A percentile compares a stretch with the other conserved stretches of the same genome.
Conservation (phyloP, 2,329 filamentous ascomycete species). For the Penicillium olsonii region DNA sequence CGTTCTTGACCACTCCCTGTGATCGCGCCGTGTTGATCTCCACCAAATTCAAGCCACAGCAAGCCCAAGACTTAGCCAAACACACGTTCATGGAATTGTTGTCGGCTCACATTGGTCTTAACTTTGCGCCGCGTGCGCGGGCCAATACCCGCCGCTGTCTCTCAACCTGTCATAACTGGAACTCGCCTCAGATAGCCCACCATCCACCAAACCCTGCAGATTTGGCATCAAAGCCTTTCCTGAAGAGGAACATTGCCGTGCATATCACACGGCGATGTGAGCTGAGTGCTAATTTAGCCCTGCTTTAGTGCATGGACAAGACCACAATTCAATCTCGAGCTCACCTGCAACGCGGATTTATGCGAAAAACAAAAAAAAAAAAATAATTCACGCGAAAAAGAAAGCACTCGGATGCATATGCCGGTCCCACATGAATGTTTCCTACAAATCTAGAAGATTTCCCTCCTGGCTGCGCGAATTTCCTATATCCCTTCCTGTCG, state of each 20-base stretch:
- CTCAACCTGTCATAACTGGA: conserved; percentile 18
- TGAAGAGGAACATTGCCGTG: conserved; percentile 12
- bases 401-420: not conserved
- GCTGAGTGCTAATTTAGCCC: conserved; percentile 11
- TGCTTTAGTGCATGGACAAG: conserved; percentile 3
- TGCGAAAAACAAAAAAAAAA: conserved; percentile 1
- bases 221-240: conserved; percentile 8
- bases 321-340: conserved; percentile 3
- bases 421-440: conserved; percentile 3
- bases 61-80: conserved; percentile 2
- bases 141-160: conserved; percentile 9
- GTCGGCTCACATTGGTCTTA: conserved; percentile 4
- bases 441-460: conserved; percentile 15
- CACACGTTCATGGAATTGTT: conserved; percentile 5
- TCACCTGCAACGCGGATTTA: conserved; percentile 7
- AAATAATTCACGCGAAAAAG: not conserved
- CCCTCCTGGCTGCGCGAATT: not conserved
- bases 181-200: conserved; percentile 5
- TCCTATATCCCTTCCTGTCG: not conserved
- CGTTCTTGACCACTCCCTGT: conserved; percentile 21
- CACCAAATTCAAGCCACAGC: conserved; percentile 13
- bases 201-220: conserved; percentile 16
- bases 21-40: conserved; percentile 17
- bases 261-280: conserved; percentile 9
- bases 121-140: conserved; percentile 18